A percentile compares a stretch with the other conserved stretches of the same genome.
phyloP scores from a whole-genome alignment of 2,329 filamentous ascomycete species.

The Colletotrichum zoysiae region DNA sequence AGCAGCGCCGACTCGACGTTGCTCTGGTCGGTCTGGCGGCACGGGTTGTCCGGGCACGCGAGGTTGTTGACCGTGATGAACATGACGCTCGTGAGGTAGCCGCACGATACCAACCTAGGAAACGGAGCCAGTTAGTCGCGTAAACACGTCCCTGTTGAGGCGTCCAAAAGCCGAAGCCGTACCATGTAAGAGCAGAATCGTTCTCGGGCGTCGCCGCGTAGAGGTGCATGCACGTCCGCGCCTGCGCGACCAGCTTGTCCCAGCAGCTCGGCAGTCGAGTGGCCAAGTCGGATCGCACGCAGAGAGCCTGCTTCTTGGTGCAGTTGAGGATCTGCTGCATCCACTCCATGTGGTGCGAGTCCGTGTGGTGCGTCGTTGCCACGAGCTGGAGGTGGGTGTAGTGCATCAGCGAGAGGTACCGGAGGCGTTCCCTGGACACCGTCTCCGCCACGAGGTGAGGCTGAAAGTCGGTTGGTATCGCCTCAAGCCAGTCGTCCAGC shows the following conservation, averaged over 20 bases:
- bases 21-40: slow-evolving; percentile 27
- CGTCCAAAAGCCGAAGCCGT: neutral
- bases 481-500: slow-evolving; percentile 34
- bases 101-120: slow-evolving; percentile 29
- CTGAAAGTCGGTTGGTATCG: slow-evolving; percentile 22
- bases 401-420: slow-evolving; percentile 32
- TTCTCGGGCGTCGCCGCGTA: slow-evolving; percentile 26
- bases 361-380: slow-evolving; percentile 20
- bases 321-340: slow-evolving; percentile 18
- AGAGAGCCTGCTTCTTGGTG: neutral
- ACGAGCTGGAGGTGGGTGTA: slow-evolving; percentile 32
- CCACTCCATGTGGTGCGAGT: slow-evolving; percentile 38
- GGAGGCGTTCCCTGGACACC: slow-evolving; percentile 12
- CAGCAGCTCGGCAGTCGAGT: slow-evolving; percentile 20
- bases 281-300: neutral
- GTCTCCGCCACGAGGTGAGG: slow-evolving; percentile 2
- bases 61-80: slow-evolving; percentile 39
- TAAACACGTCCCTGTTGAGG: neutral
- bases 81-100: slow-evolving; percentile 37
- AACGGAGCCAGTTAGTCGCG: neutral
- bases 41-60: neutral
- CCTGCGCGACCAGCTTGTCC: slow-evolving; percentile 25
- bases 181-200: slow-evolving; percentile 36
- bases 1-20: slow-evolving; percentile 32
- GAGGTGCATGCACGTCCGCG: slow-evolving; percentile 35